Conservation (phyloP, 1,284 basidiomycete genomes). For the Thecaphora thlaspeos region DNA sequence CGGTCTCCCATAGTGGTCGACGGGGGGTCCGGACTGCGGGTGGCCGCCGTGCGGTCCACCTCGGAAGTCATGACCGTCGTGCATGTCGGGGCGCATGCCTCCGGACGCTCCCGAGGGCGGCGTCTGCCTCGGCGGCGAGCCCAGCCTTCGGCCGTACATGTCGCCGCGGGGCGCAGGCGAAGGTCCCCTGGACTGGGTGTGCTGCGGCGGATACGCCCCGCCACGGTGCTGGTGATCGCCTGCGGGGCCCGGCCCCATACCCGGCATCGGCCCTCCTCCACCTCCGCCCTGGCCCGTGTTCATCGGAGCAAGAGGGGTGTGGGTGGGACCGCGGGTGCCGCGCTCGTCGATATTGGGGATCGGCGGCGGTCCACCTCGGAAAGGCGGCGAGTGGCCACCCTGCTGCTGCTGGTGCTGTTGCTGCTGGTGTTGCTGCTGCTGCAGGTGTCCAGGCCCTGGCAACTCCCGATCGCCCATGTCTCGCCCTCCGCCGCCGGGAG, state of each 20-base stretch:
- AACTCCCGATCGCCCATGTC: slow-evolving; percentile 33
- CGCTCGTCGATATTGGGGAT: slow-evolving; percentile 41
- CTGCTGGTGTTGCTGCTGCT: no score
- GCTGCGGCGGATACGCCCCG: slow-evolving; percentile 12
- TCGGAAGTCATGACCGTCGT: slow-evolving; percentile 24
- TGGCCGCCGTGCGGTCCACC: slow-evolving; percentile 20
- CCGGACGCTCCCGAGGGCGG: slow-evolving; percentile 22
- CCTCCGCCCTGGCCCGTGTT: neutral
- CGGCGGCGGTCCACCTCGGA: slow-evolving; percentile 32
- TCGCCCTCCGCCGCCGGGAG: slow-evolving; percentile 17
- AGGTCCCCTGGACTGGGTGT: slow-evolving; percentile 29
- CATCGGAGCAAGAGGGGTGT: slow-evolving; percentile 16
- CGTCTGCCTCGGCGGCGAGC: slow-evolving; percentile 30
- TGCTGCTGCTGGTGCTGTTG: no score
- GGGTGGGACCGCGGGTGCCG: slow-evolving; percentile 21
- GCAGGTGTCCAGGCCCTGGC: slow-evolving; percentile 37
- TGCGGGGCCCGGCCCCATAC: no score
- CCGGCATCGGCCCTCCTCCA: no score
- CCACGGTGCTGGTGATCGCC: neutral
- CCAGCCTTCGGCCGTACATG: slow-evolving; percentile 26
- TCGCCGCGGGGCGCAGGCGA: slow-evolving; percentile 29
- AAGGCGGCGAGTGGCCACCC: slow-evolving; percentile 39
- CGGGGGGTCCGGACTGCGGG: slow-evolving; percentile 9
- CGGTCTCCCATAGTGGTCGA: slow-evolving; percentile 34
- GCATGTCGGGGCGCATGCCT: slow-evolving; percentile 18